phyloP scores from a whole-genome alignment of 2,329 filamentous ascomycete genomes.

The Ophiostoma pallidulum region DNA sequence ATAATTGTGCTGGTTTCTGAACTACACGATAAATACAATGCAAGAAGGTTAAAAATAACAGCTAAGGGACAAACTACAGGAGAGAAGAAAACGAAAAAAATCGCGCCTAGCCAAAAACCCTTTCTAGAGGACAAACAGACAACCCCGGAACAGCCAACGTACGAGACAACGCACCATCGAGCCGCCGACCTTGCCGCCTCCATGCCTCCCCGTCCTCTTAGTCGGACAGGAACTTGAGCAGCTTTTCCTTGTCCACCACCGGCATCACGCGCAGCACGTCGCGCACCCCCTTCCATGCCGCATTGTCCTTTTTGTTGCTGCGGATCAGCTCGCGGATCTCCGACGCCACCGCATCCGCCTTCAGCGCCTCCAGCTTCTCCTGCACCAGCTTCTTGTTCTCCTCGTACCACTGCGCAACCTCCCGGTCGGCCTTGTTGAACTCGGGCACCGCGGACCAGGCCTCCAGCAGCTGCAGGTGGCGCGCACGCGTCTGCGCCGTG shows the following conservation, averaged over 20 bases:
- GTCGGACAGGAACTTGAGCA: constrained; percentile 48
- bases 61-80: neutral
- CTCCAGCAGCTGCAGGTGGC: constrained; percentile 65
- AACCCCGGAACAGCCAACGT: no score
- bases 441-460: constrained; percentile 73
- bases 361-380: constrained; percentile 75
- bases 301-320: constrained; percentile 60
- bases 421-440: constrained; percentile 70
- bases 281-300: constrained; percentile 75
- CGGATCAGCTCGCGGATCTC: constrained; percentile 68
- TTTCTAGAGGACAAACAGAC: no score
- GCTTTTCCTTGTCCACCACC: constrained; percentile 76
- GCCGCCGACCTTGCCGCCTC: no score
- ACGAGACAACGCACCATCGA: no score
- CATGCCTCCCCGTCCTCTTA: no score
- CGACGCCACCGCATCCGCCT: constrained; percentile 48
- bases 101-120: neutral
- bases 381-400: constrained; percentile 77
- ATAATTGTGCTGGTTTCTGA: no score
- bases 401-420: constrained; percentile 92
- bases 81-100: neutral
- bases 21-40: no score
- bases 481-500: constrained; percentile 45
- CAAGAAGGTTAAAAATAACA: neutral
- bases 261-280: constrained; percentile 80